Conservation (phyloP, 2,329 filamentous ascomycete species). For the Xylariaceae sp. region DNA sequence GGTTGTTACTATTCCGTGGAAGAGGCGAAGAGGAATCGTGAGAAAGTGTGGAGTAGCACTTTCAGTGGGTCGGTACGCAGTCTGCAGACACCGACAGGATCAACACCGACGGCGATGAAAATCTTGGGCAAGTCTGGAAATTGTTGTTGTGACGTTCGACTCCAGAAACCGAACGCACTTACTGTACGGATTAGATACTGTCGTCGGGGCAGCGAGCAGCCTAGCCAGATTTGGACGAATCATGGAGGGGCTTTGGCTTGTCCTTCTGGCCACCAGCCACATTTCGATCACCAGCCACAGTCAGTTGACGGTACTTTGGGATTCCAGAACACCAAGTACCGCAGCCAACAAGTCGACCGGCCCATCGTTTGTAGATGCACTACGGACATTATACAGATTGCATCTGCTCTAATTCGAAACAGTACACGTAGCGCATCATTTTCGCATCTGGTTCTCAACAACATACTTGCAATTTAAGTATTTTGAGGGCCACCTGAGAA, state of each 20-base stretch:
- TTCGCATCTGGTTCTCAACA: neutral
- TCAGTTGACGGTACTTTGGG: neutral
- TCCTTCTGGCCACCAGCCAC: neutral
- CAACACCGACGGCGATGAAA: neutral
- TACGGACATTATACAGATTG: neutral
- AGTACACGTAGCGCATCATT: neutral
- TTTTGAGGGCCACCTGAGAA: neutral
- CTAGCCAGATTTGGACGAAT: conserved; percentile 14
- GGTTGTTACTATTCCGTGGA: neutral
- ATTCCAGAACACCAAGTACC: neutral
- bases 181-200: neutral
- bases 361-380: neutral
- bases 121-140: conserved; percentile 5
- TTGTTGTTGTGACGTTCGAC: conserved; percentile 14
- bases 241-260: conserved; percentile 10
- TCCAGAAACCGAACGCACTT: neutral
- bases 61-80: neutral
- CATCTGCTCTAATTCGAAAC: neutral
- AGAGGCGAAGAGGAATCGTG: neutral
- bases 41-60: neutral
- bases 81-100: neutral
- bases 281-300: conserved; percentile 1
- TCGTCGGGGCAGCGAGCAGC: conserved; percentile 9
- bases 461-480: neutral
- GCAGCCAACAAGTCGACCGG: neutral